Evolutionary conservation across 2,329 filamentous ascomycete genomes (phyloP).

Genomic region (Ophidiomyces ophidiicola): DNA sequence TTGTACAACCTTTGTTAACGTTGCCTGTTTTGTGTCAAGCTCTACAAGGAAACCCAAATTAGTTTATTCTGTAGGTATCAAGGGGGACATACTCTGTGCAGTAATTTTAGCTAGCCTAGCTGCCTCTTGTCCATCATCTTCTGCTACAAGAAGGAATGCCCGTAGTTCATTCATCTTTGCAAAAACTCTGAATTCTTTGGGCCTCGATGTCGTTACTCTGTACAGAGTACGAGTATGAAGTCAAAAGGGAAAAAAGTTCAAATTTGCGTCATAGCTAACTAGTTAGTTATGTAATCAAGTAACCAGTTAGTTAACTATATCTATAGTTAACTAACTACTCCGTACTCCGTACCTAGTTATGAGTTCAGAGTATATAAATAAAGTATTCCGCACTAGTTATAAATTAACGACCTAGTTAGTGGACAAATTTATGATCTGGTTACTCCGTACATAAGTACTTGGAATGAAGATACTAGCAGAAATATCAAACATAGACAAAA

Average conservation of each 20-base stretch:
- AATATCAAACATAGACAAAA: not conserved
- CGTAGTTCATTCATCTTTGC: conserved; percentile 37
- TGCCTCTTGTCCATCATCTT: conserved; percentile 37
- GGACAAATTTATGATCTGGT: too few species aligned
- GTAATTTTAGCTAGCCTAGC: conserved; percentile 33
- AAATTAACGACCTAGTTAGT: too few species aligned
- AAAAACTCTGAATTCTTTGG: not conserved
- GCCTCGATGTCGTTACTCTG: not conserved
- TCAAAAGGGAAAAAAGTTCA: too few species aligned
- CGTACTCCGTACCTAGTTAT: too few species aligned
- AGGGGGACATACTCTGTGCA: conserved; percentile 30
- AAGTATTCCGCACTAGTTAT: too few species aligned
- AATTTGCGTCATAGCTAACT: too few species aligned
- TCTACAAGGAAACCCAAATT: conserved; percentile 30
- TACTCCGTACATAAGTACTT: too few species aligned
- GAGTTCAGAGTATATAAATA: too few species aligned
- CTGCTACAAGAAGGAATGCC: conserved; percentile 38
- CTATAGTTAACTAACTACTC: too few species aligned
- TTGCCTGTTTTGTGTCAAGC: conserved; percentile 48
- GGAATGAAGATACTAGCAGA: too few species aligned
- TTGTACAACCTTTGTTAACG: conserved; percentile 50
- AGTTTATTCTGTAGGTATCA: conserved; percentile 12
- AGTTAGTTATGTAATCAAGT: too few species aligned
- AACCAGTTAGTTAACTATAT: too few species aligned
- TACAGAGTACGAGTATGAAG: not conserved